phyloP scores from a whole-genome alignment of 257 asterid genomes.

The Fraxinus excelsior region DNA sequence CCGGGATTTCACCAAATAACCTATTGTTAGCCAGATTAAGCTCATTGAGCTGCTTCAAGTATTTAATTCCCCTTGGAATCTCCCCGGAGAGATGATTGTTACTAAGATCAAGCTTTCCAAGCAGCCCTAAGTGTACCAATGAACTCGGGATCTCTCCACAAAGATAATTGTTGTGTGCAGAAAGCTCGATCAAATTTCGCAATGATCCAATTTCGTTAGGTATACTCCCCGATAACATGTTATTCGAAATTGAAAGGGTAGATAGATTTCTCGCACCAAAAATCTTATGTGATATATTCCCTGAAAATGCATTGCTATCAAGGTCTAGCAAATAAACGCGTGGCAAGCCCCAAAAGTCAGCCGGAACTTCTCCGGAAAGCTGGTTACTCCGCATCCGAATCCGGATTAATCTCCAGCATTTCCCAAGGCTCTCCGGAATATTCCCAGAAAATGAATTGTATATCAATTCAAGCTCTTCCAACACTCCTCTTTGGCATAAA shows the following conservation, averaged over 20 bases:
- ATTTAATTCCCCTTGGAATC: constrained; percentile 49
- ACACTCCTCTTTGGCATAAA: constrained; percentile 56
- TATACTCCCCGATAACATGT: constrained; percentile 60
- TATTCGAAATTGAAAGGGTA: constrained; percentile 45
- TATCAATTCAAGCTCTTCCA: constrained; percentile 46
- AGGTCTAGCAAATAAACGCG: constrained; percentile 66
- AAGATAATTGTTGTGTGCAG: constrained; percentile 48
- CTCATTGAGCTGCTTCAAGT: constrained; percentile 60
- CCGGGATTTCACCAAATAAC: constrained; percentile 64
- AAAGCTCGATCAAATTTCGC: constrained; percentile 41
- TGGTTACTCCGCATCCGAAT: constrained; percentile 52
- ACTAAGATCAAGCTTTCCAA: constrained; percentile 61
- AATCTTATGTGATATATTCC: constrained; percentile 59
- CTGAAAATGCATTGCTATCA: constrained; percentile 51
- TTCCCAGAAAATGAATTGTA: constrained; percentile 59
- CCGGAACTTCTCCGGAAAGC: constrained; percentile 63
- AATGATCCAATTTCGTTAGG: constrained; percentile 66
- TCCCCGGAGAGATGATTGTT: constrained; percentile 60
- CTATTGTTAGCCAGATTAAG: constrained; percentile 61
- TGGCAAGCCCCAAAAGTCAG: constrained; percentile 72
- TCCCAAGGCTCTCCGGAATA: constrained; percentile 58
- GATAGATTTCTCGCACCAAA: constrained; percentile 60
- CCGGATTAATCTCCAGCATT: constrained; percentile 56
- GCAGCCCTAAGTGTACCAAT: constrained; percentile 45
- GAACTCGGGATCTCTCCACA: constrained; percentile 63